phyloP scores from a whole-genome alignment of 1,284 basidiomycete genomes.

The Ustilago bromivora region DNA sequence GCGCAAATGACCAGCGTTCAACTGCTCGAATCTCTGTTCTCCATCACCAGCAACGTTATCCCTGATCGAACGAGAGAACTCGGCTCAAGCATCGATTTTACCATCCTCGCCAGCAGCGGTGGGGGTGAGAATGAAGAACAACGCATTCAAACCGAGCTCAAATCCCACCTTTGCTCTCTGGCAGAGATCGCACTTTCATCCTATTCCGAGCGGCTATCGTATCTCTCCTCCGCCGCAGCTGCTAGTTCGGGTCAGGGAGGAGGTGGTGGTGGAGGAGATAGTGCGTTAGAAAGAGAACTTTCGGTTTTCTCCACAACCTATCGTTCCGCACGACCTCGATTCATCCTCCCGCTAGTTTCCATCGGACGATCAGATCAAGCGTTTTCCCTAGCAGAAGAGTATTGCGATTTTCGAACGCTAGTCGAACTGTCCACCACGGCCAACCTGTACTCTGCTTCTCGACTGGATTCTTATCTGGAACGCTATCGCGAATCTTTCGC shows the following conservation, averaged over 20 bases:
- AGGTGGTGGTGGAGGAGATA: conserved; percentile 6
- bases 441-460: conserved; percentile 51
- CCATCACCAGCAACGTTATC: conserved; percentile 75
- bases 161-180: conserved; percentile 79
- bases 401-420: conserved; percentile 84
- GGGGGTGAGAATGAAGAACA: conserved; percentile 56
- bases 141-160: conserved; percentile 69
- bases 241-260: neutral
- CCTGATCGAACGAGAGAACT: conserved; percentile 72
- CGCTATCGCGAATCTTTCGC: conserved; percentile 87
- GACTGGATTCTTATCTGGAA: conserved; percentile 78
- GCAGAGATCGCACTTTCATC: conserved; percentile 70
- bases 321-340: conserved; percentile 77
- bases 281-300: conserved; percentile 71
- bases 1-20: conserved; percentile 78
- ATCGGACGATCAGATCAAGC: conserved; percentile 79
- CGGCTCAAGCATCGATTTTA: conserved; percentile 71
- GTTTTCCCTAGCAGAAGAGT: conserved; percentile 84
- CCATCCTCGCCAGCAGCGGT: conserved; percentile 27
- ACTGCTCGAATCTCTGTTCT: conserved; percentile 79
- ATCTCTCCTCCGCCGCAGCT: conserved; percentile 57
- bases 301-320: conserved; percentile 78
- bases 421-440: conserved; percentile 81
- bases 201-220: conserved; percentile 70
- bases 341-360: conserved; percentile 81